Percentiles rank a stretch among this genome's conserved stretches.
Conservation (phyloP, 768 basidiomycete species). For the Exsudoporus frostii region DNA sequence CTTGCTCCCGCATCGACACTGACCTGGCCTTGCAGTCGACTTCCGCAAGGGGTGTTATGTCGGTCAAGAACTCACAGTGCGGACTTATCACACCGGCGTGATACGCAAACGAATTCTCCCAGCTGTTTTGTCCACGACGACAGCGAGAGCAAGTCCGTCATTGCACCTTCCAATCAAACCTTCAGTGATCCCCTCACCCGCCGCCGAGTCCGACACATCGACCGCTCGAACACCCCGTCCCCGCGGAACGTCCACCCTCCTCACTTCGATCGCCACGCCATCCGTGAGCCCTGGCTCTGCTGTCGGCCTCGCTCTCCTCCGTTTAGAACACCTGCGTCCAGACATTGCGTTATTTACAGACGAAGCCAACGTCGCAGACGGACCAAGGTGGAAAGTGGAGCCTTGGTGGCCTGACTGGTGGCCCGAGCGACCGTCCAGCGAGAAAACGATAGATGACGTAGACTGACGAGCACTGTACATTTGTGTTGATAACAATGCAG, state of each 20-base stretch:
- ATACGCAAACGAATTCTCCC: constrained; percentile 89
- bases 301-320: constrained; percentile 74
- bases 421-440: constrained; percentile 35
- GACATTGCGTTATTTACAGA: constrained; percentile 20
- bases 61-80: constrained; percentile 94
- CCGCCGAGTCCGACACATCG: constrained; percentile 27
- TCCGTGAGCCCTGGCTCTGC: constrained; percentile 29
- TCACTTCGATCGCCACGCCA: constrained; percentile 47
- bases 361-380: constrained; percentile 12
- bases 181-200: constrained; percentile 1
- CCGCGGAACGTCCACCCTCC: constrained; percentile 71
- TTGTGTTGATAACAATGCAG: background rate
- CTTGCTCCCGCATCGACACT: background rate
- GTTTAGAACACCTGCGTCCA: constrained; percentile 62
- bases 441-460: constrained; percentile 16
- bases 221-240: constrained; percentile 46
- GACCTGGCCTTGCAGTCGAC: constrained; percentile 58
- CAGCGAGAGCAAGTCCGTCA: constrained; percentile 11
- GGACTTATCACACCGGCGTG: constrained; percentile 93
- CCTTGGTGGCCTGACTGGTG: constrained; percentile 73
- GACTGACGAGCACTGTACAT: constrained; percentile 15
- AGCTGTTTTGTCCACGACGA: constrained; percentile 48
- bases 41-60: constrained; percentile 98
- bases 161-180: constrained; percentile 29
- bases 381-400: constrained; percentile 39